Evolutionary conservation across 2,329 filamentous ascomycete genomes (phyloP), one percentile per base, ranked within the genome.

Genomic region (Penicillium sp.): DNA sequence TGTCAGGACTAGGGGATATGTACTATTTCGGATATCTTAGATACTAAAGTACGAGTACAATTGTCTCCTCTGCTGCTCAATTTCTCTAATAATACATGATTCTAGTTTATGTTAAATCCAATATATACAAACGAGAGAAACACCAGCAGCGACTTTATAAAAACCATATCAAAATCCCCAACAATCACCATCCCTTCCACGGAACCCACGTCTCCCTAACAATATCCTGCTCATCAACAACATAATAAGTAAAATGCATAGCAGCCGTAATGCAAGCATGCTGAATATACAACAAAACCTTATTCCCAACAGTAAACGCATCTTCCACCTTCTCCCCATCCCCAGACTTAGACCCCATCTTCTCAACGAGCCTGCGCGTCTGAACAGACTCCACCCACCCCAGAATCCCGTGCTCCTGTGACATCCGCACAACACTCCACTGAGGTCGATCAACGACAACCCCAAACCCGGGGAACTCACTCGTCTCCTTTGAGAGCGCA

Each of bases 261-360:
- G 86, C 86, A 0, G 88, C 86, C 1, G 89, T 84, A 68, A 93
- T 89, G 71, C 90, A 93, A 42, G 89, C 86, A 76, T 93, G 90
- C 66, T 93, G 93, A 1, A 89, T 88, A 86, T 88, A 92, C 21
- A 93, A 76, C 55, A 85, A 8, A 50, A 54, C 50, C 33, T 49
- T 33, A 57, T 43, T 27, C 47, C 53, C 47, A 49, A 55, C 59
- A 48, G 39, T 36, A 57, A 47, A 35, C 49, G 27, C 27, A 27
- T 27, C 27, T 7, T 27, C 27, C 27, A 9, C 8, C 27, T 27
- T 27, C 27, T 27, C 27, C 27, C 27, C 27, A 27, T 27, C 8
- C 8, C 7, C 27, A 27, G 27, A 27, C 8, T 27, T 27, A 8
- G 27, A 27, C 27, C 27, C 27, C 1, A 27, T 27, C 6, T 27